A percentile compares a stretch with the other conserved stretches of the same genome.
Conservation (phyloP, 345 rosid species). For the Pistacia vera region DNA sequence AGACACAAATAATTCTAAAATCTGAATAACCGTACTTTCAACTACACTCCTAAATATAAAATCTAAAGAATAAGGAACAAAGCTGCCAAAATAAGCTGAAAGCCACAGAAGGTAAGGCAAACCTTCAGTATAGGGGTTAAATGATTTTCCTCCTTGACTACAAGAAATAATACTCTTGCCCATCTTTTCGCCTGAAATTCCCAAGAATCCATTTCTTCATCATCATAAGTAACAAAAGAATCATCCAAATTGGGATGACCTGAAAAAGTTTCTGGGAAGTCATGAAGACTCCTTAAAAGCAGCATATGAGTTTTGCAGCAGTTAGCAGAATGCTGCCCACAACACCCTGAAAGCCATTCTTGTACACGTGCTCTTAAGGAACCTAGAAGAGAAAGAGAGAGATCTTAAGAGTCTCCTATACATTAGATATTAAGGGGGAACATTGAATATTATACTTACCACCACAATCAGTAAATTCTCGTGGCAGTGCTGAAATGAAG, state of each 20-base stretch:
- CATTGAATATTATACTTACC: constrained; percentile 49
- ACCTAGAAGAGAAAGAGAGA: constrained; percentile 35
- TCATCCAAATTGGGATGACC: constrained; percentile 32
- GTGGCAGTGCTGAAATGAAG: constrained; percentile 78
- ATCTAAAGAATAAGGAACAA: not conserved
- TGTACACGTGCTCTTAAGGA: constrained; percentile 49
- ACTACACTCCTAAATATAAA: constrained; percentile 5
- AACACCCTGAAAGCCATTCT: constrained; percentile 66
- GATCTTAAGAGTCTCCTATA: not conserved
- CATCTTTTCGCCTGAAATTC: constrained; percentile 81
- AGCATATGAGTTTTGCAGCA: constrained; percentile 27
- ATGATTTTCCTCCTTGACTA: constrained; percentile 46
- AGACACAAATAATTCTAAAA: not conserved
- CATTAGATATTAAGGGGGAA: not conserved
- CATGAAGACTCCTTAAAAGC: constrained; percentile 57
- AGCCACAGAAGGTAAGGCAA: constrained; percentile 28
- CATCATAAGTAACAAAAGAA: constrained; percentile 52
- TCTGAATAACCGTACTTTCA: not conserved
- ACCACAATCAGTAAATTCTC: constrained; percentile 74
- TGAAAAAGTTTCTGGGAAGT: constrained; percentile 56
- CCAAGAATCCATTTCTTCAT: constrained; percentile 91
- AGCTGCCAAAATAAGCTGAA: constrained; percentile 6
- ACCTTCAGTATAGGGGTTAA: constrained; percentile 60
- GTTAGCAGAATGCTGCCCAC: constrained; percentile 24
- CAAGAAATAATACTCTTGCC: constrained; percentile 72